Conservation (phyloP, 768 basidiomycete genomes). For the Tylopilus subfusipes region DNA sequence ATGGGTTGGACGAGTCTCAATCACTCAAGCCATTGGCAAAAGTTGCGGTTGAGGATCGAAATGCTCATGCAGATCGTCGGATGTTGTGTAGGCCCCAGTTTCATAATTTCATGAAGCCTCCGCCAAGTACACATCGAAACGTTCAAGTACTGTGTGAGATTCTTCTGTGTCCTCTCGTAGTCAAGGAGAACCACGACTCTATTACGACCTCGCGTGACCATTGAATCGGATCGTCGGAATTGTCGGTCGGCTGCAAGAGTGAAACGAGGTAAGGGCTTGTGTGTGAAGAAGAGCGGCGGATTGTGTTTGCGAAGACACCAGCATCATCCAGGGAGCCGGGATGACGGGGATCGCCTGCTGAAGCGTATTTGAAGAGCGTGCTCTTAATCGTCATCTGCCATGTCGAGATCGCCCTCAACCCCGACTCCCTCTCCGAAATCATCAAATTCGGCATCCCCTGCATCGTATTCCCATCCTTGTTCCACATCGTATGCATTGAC, state of each 20-base stretch:
- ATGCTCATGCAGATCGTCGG: background rate
- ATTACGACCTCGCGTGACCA: background rate
- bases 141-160: background rate
- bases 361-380: background rate
- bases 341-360: background rate
- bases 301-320: background rate
- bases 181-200: too few relatives aligned
- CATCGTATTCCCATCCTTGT: constrained; percentile 34
- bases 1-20: too few relatives aligned
- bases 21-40: too few relatives aligned
- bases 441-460: constrained; percentile 57
- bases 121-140: background rate
- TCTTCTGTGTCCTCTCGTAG: background rate
- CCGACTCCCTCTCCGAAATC: constrained; percentile 65
- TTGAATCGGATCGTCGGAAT: background rate
- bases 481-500: constrained; percentile 22
- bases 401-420: constrained; percentile 68
- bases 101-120: background rate
- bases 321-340: background rate
- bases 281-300: background rate
- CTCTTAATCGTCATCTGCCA: constrained; percentile 50
- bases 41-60: too few relatives aligned
- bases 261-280: background rate
- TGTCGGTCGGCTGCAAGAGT: too few relatives aligned
- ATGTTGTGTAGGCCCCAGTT: background rate